Base-by-base conservation (phyloP, 441 rosid species). In the Gossypium davidsonii region DNA sequence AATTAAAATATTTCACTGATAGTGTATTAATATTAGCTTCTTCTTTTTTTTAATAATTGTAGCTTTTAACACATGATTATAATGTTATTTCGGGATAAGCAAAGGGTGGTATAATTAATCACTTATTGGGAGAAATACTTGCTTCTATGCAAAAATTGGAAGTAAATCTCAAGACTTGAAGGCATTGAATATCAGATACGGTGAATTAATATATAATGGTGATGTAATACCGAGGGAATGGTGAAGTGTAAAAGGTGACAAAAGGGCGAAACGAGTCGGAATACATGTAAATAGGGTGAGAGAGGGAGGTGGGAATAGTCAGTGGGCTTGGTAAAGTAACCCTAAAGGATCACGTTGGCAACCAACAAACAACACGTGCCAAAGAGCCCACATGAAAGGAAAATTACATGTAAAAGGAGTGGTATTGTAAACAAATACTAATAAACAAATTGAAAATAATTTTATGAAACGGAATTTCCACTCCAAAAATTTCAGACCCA, bases 221-320 rank as follows among this genome's bases (percentile, higher is more conserved):
- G 58, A 18, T 53, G 57, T 0, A 17, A 52, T 18, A 52, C 11
- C 2, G 44, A 61, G 21, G 46, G 21, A 31, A 31, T 31, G 12
- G 17, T 31, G 44, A 56, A 26, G 67, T 61, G 23, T 61, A 7
- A 61, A 61, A 31, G 66, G 18, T 61, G 77, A 78, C 75, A 76
- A 73, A 44, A n/a, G 1, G 46, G 58, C 62, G 60, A 5, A 52
- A 55, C 59, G 14, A 20, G 4, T 55, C 2, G 10, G 10, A 6
- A 55, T 20, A 44, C 4, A 42, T 10, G 12, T 42, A 42, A 7
- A 42, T 42, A 42, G 10, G 8, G 10, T 8, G 48, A 28, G 34
- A 31, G 34, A 31, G 34, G 34, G 34, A 4, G 34, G 5, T 31
- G 34, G 34, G 6, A 4, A 31, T 31, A 31, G 34, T 31, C 6